Evolutionary conservation across 768 basidiomycete species (phyloP).

Genomic region (Coprinopsis strossmayeri): DNA sequence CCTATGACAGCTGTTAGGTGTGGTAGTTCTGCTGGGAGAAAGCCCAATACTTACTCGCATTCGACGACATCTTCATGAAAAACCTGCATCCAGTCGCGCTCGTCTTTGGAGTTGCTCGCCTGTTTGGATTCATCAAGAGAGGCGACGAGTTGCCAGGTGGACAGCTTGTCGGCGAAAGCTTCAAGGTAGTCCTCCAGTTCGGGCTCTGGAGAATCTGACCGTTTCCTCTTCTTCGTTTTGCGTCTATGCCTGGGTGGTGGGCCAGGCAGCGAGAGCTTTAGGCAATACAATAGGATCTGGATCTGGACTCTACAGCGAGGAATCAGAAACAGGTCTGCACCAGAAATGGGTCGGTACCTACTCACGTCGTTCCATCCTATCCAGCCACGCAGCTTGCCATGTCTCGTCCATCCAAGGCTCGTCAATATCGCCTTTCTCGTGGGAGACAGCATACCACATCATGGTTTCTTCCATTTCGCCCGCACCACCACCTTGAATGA

Average conservation of each 20-base stretch:
- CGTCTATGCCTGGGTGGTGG: slow-evolving; percentile 24
- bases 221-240: slow-evolving; percentile 22
- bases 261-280: slow-evolving; percentile 58
- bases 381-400: slow-evolving; percentile 53
- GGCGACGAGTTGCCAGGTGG: slow-evolving; percentile 66
- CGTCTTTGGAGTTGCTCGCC: slow-evolving; percentile 17
- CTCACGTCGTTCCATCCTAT: slow-evolving; percentile 67
- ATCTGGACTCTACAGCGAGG: slow-evolving; percentile 51
- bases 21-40: neutral
- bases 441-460: slow-evolving; percentile 69
- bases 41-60: slow-evolving; percentile 38
- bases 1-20: slow-evolving; percentile 25
- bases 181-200: slow-evolving; percentile 52
- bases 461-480: slow-evolving; percentile 64
- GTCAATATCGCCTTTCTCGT: slow-evolving; percentile 42
- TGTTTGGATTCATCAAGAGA: slow-evolving; percentile 19
- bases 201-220: slow-evolving; percentile 15
- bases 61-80: slow-evolving; percentile 68
- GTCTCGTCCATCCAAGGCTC: slow-evolving; percentile 41
- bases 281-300: slow-evolving; percentile 65
- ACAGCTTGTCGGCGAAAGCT: slow-evolving; percentile 72
- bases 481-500: slow-evolving; percentile 51
- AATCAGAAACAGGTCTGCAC: neutral
- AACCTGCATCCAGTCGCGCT: slow-evolving; percentile 67
- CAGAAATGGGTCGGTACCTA: slow-evolving; percentile 22